A percentile compares a stretch with the other conserved stretches of the same genome.
These are phyloP conservation scores for Colletotrichum phormii DNA, from an alignment of 2,329 filamentous ascomycete genomes.

Conservation along the genomic window DNA sequence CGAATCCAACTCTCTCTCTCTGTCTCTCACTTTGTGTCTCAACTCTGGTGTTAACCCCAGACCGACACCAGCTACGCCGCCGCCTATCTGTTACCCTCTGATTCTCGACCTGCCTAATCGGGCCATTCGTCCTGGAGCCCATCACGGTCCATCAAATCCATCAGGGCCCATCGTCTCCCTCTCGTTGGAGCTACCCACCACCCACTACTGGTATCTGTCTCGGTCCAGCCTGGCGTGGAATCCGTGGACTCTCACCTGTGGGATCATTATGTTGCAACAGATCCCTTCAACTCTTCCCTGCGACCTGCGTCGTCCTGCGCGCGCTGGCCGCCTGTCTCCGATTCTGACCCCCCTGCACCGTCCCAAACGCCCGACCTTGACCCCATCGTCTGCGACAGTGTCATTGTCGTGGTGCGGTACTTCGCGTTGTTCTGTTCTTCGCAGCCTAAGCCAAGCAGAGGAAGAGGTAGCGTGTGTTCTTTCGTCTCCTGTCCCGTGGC, in stretches of 20 bases:
- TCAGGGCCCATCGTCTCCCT: conserved; percentile 26
- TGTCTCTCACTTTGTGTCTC: neutral
- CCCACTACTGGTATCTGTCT: conserved; percentile 14
- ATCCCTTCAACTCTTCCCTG: neutral
- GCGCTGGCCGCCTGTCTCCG: neutral
- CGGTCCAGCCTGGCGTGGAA: conserved; percentile 23
- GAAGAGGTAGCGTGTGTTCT: neutral
- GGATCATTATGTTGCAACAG: neutral
- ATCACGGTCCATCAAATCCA: conserved; percentile 23
- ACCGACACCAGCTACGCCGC: conserved; percentile 20
- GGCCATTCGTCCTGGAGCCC: conserved; percentile 33
- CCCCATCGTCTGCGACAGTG: neutral
- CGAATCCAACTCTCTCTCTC: neutral
- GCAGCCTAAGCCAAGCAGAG: neutral
- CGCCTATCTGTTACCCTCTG: conserved; percentile 14
- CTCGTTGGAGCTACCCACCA: conserved; percentile 9
- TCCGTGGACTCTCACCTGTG: conserved; percentile 2
- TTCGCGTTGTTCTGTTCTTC: neutral
- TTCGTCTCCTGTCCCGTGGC: conserved; percentile 31
- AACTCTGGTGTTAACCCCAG: neutral
- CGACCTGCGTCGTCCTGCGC: neutral
- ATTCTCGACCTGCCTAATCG: conserved; percentile 36
- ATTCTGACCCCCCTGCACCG: neutral
- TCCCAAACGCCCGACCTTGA: neutral
- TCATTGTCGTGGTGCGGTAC: neutral